Base-by-base conservation (phyloP, 1,139 yeast species). In the Geotrichum aggregatum region DNA sequence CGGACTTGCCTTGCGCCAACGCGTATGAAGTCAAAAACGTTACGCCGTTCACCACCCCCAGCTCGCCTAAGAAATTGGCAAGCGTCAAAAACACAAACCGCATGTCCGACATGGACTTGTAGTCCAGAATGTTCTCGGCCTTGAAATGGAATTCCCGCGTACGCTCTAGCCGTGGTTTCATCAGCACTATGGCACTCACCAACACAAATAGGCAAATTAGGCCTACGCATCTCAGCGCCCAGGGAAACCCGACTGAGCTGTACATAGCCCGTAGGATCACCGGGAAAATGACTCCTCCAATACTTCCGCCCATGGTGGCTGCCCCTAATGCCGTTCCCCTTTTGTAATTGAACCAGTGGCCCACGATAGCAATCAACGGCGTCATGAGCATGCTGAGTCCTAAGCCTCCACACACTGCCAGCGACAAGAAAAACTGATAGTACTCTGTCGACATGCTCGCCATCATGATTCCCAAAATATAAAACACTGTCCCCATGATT, bases 221-320 rank as follows among this genome's bases (percentile, higher is more conserved):
- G 0, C 79, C 83, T 57, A 81, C 65, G 7, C 76, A 69, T 52
- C 86, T 70, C 49, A 82, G 71, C 1, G 85, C 80, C 81, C 85
- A 80, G 34, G 68, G 69, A 61, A 73, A 83, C 0, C 87, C 87
- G 22, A 78, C 71, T 30, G 66, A 60, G 1, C 65, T 71, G 61
- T 79, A 81, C 50, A 82, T 68, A 36, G 71, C 67, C 59, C 83
- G 75, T 52, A 83, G 71, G 76, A 82, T 73, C 30, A 83, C 64
- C 1, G 88, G 84, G 63, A 81, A 79, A 1, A 80, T 69, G 33
- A 81, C 76, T 44, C 87, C 87, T n/a, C 91, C 91, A 5, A 82
- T 65, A 30, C 83, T 75, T 0, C 89, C 88, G n/a, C 88, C 87
- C 59, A 78, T 76, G 3, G 84, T 78, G 0, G 84, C 84, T 4